These are phyloP conservation scores for Solanum piurae DNA, from an alignment of 257 asterid species.

Conservation along the genomic window DNA sequence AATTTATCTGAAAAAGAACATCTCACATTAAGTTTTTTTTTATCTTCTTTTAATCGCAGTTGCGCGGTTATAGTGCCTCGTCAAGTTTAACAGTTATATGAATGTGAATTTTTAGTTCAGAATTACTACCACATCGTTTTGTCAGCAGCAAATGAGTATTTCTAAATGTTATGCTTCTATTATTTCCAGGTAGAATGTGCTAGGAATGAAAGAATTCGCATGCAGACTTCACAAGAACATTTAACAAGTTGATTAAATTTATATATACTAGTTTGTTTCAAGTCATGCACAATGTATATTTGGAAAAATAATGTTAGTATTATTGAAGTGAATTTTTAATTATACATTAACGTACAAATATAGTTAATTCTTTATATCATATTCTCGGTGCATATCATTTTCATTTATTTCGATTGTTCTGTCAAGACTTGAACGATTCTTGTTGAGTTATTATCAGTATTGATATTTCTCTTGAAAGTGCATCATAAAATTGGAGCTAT, in stretches of 20 bases:
- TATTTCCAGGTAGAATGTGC: constrained; percentile 40
- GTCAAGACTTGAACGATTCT: not conserved
- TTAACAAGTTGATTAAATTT: not conserved
- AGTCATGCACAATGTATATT: not conserved
- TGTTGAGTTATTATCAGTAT: not conserved
- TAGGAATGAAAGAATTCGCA: constrained; percentile 28
- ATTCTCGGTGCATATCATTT: not conserved
- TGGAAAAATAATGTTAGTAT: not conserved
- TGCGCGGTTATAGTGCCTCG: not conserved
- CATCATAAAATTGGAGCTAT: not conserved
- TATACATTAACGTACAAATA: not conserved
- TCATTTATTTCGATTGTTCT: not conserved
- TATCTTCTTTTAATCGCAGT: not conserved
- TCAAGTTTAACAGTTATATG: not conserved
- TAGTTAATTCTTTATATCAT: too few relatives aligned
- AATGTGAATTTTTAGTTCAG: not conserved
- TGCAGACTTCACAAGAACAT: constrained; percentile 4
- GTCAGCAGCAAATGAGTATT: not conserved
- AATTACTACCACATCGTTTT: not conserved
- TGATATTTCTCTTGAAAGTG: not conserved
- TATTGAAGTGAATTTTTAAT: not conserved
- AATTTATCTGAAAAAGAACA: not conserved
- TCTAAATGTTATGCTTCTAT: not conserved
- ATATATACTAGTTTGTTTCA: not conserved
- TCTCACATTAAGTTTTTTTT: not conserved